Evolutionary conservation across 176 grass and related monocot species (phyloP), one percentile per base, ranked within the genome.

Genomic region (Cenchrus purpureus): DNA sequence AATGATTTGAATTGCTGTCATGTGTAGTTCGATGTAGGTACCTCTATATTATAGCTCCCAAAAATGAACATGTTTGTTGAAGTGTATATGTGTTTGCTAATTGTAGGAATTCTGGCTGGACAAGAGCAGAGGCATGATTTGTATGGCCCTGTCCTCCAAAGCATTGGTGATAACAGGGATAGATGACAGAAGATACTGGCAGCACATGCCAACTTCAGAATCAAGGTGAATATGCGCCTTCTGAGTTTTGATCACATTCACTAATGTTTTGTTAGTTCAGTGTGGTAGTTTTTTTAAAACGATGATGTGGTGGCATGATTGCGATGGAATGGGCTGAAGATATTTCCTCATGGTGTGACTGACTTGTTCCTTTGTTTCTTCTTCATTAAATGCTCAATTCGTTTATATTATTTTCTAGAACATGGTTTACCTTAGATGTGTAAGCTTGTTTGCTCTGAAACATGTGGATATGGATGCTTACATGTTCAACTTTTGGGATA

Each of bases 41-140:
- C 29, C 32, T 55, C 53, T 10, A 37, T 14, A 22, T 14, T 65
- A 49, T 32, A 32, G 31, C 31, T 32, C 31, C 31, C 31, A 32
- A 28, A 58, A 59, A 70, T 29, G 50, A 28, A 51, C 69, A 45
- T 0, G 16, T 76, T 32, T 52, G 16, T 65, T 90, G 19, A 90
- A 81, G 9, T 85, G 1, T 63, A 0, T 63, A 0, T 75, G 6
- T 67, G 45, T 71, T 59, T 79, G 25, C 45, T 66, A 69, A 69
- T 75, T 92, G 42, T 74, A 98, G 93, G 87, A 87, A 76, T 98
- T 98, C 58, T 98, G 95, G 91, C 57, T 98, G 67, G 95, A 98
- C 76, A 98, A 93, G 89, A 83, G 45, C 80, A 95, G 64, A 31
- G 93, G 95, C 49, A 86, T 81, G 56, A 71, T 93, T 84, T 98